Evolutionary conservation across 345 rosid species (phyloP).

Genomic region (Excoecaria cochinchinensis): DNA sequence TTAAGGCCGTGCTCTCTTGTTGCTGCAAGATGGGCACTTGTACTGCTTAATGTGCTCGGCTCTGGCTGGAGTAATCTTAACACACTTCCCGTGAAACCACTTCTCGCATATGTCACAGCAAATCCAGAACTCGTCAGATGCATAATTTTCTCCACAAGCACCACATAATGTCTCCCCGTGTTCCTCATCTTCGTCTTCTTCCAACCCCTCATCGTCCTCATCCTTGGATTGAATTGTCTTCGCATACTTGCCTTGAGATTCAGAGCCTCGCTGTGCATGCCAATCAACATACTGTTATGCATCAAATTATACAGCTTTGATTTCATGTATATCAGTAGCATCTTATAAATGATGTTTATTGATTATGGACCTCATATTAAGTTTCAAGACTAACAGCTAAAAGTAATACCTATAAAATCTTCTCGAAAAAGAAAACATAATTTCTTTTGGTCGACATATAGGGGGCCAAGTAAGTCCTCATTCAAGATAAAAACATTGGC

Average conservation of each 20-base stretch:
- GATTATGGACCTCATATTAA: neutral
- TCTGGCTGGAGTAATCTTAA: conserved; percentile 30
- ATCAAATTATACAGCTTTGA: neutral
- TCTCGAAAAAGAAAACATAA: neutral
- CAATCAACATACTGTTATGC: neutral
- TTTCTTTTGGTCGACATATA: neutral
- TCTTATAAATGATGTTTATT: neutral
- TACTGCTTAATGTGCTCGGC: conserved; percentile 34
- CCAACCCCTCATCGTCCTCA: conserved; percentile 24
- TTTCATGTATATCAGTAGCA: neutral
- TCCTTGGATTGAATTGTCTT: conserved; percentile 18
- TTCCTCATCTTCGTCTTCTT: conserved; percentile 26
- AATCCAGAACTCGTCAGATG: conserved; percentile 31
- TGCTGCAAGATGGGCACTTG: conserved; percentile 31
- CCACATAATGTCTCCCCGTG: conserved; percentile 30
- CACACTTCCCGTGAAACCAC: conserved; percentile 33
- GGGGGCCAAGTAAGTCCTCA: neutral
- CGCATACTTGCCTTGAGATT: conserved; percentile 20
- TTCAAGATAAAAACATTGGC: neutral
- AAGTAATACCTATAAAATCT: neutral
- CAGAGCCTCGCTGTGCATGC: conserved; percentile 16
- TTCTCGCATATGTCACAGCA: conserved; percentile 29
- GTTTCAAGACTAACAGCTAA: neutral
- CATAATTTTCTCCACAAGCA: conserved; percentile 29
- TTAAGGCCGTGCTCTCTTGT: conserved; percentile 30